Conservation (phyloP, 345 rosid species). For the Stellera chamaejasme region DNA sequence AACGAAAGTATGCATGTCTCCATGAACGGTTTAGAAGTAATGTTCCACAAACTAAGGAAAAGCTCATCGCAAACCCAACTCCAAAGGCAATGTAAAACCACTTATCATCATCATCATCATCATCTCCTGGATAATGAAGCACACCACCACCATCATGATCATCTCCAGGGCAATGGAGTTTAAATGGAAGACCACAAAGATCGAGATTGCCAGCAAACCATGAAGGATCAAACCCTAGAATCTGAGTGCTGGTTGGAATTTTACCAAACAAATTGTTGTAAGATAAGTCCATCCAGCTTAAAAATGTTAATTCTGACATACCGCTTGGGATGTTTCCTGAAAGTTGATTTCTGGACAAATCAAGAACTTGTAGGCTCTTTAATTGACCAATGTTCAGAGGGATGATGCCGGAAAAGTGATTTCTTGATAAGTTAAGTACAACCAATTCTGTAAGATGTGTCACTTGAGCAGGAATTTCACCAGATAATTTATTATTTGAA, state of each 20-base stretch:
- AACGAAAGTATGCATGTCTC: too few relatives aligned
- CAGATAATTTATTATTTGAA: conserved; percentile 3
- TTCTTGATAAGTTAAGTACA: conserved; percentile 8
- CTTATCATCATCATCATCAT: too few relatives aligned
- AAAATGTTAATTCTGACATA: conserved; percentile 7
- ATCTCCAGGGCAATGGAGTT: too few relatives aligned
- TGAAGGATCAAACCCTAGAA: conserved; percentile 13
- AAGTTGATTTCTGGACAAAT: conserved; percentile 14
- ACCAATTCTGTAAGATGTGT: conserved; percentile 4
- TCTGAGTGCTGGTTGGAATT: conserved; percentile 15
- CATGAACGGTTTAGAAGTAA: too few relatives aligned
- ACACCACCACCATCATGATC: too few relatives aligned
- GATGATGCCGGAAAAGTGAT: conserved; percentile 1
- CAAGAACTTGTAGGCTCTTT: conserved; percentile 9
- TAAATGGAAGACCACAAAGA: conserved; percentile 11
- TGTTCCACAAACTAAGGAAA: too few relatives aligned
- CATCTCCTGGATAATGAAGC: too few relatives aligned
- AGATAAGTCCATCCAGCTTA: conserved; percentile 20
- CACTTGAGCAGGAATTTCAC: conserved; percentile 11
- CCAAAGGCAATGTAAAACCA: too few relatives aligned
- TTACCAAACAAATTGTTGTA: conserved; percentile 18
- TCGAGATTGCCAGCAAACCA: conserved; percentile 14
- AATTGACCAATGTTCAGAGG: conserved; percentile 8
- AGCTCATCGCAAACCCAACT: too few relatives aligned
- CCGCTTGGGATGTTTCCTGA: conserved; percentile 11